Evolutionary conservation across 169 alveolate species (phyloP).

Genomic region (Plasmodium relictum): DNA sequence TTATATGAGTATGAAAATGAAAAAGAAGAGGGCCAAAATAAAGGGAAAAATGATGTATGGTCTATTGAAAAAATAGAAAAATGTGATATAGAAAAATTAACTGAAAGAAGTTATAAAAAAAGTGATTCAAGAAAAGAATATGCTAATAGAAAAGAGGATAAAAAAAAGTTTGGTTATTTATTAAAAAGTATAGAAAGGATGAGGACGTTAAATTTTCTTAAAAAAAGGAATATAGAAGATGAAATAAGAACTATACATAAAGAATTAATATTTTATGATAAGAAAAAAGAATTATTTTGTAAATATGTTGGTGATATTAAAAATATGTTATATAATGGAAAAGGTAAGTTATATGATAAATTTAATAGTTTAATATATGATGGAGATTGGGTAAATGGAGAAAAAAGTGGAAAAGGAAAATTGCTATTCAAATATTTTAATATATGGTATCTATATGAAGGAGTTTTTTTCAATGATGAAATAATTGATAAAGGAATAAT

Average conservation of each 20-base stretch:
- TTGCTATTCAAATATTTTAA: conserved; percentile 67
- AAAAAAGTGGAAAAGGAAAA: conserved; percentile 76
- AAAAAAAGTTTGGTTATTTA: conserved; percentile 14
- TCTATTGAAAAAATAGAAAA: no score
- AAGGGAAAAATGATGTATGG: background rate
- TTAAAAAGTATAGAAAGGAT: conserved; percentile 54
- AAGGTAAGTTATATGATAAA: conserved; percentile 74
- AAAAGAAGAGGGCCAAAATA: conserved; percentile 8
- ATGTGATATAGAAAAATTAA: no score
- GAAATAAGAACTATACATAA: conserved; percentile 13
- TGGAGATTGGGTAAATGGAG: conserved; percentile 62
- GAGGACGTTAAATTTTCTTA: conserved; percentile 42
- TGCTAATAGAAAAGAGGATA: conserved; percentile 6
- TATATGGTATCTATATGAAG: conserved; percentile 77
- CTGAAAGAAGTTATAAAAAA: background rate
- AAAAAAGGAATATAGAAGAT: conserved; percentile 20
- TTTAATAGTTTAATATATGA: conserved; percentile 73
- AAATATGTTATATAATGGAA: conserved; percentile 68
- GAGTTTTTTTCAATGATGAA: conserved; percentile 64
- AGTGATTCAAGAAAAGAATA: background rate
- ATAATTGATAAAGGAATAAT: conserved; percentile 65
- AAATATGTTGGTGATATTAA: conserved; percentile 72
- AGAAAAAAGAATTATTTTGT: conserved; percentile 43
- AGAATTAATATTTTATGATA: conserved; percentile 72
- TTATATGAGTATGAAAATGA: background rate